A percentile compares a stretch with the other conserved stretches of the same genome.
These are phyloP conservation scores for Ulvella scutata DNA, from an alignment of 139 green algal species.

Conservation along the genomic window DNA sequence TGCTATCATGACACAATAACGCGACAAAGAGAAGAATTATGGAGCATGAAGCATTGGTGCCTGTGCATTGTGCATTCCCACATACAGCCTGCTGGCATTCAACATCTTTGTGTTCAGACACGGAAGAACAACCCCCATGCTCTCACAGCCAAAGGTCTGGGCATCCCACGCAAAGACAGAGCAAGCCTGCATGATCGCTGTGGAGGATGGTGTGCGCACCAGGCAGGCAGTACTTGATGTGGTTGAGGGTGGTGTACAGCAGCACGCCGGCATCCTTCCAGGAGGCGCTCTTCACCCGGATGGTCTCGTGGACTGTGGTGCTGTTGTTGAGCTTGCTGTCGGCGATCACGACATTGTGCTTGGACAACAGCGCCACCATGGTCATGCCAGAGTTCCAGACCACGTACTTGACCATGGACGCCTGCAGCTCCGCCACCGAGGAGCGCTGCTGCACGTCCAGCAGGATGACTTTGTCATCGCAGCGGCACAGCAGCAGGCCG, in stretches of 20 bases:
- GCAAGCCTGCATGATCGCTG: too few relatives aligned
- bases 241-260: constrained; percentile 98
- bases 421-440: constrained; percentile 68
- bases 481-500: constrained; percentile 79
- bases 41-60: too few relatives aligned
- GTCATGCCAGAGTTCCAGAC: constrained; percentile 92
- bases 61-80: too few relatives aligned
- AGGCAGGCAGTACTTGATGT: constrained; percentile 99
- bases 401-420: constrained; percentile 93
- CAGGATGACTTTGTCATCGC: constrained; percentile 92
- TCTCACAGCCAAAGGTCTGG: too few relatives aligned
- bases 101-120: too few relatives aligned
- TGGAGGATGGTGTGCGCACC: too few relatives aligned
- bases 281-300: constrained; percentile 86
- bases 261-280: constrained; percentile 95
- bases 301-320: constrained; percentile 93
- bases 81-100: too few relatives aligned
- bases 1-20: too few relatives aligned
- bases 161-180: too few relatives aligned
- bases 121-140: too few relatives aligned
- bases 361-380: constrained; percentile 85
- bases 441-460: constrained; percentile 96
- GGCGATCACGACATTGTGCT: constrained; percentile 93
- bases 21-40: too few relatives aligned
- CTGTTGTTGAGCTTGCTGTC: constrained; percentile 79